Evolutionary conservation across 176 grass and related monocot species (phyloP), one percentile per base, ranked within the genome.

Genomic region (Carex littledalei): DNA sequence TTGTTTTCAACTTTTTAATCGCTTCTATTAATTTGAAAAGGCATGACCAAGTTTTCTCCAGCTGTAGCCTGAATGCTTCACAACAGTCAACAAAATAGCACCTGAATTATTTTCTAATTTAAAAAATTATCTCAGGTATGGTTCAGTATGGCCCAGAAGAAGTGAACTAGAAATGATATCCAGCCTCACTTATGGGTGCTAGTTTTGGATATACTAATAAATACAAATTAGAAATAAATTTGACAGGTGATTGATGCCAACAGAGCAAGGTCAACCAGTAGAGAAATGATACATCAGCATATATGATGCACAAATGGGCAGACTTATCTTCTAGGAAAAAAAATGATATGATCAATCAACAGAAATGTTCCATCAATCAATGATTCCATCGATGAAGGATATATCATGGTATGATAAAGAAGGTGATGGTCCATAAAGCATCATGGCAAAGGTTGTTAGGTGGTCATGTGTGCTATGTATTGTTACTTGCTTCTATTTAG

Each of bases 361-460:
- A 8, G 14, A 81, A 81, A 21, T 21, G 56, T 20, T 45, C 58
- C 29, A 81, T 81, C 56, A 63, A 63, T 64, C 58, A 81, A 81
- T 43, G 9, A 45, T 81, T 59, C 18, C 22, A 81, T 81, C 57
- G 20, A 81, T 63, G 32, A 81, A 63, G 16, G 47, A 81, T 43
- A 43, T 43, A 43, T 81, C 15, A 62, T 41, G 26, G 78, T 63
- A 81, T 81, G 78, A 61, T 32, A 81, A 21, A 81, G 32, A 58
- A 58, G 45, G 21, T 79, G 6, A 53, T 58, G 49, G 75, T 56
- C 75, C 75, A 29, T 17, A 32, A 29, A 63, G 18, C 56, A 63
- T 4, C 20, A 81, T 39, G 39, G 39, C 15, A 72, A 71, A 71
- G 35, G 67, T 71, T 10, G 17, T 3, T n/a, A 45, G 35, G 6